phyloP scores from a whole-genome alignment of 305 asterid genomes.

The Plantago coronopus region DNA sequence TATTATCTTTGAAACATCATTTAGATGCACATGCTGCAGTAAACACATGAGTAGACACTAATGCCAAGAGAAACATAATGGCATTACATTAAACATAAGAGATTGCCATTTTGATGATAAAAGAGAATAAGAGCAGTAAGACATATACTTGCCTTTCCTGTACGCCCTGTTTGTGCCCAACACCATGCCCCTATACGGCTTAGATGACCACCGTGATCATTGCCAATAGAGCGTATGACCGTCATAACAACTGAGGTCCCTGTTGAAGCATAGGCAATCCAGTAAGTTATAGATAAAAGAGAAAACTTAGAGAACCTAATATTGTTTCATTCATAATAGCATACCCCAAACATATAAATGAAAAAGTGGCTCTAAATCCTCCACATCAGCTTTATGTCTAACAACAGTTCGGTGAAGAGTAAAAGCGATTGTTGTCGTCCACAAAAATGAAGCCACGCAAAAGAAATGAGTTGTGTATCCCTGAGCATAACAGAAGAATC shows the following conservation, averaged over 20 bases:
- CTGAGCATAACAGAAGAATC: constrained; percentile 93
- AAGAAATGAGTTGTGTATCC: constrained; percentile 96
- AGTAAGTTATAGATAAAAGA: constrained; percentile 13
- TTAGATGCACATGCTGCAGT: background rate
- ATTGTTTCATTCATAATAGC: constrained; percentile 10
- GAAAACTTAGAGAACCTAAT: background rate
- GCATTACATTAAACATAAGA: constrained; percentile 16
- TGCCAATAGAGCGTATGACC: constrained; percentile 82
- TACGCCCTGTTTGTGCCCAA: constrained; percentile 83
- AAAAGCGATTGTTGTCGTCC: constrained; percentile 97
- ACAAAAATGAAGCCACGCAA: constrained; percentile 92
- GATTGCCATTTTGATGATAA: background rate
- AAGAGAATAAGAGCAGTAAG: constrained; percentile 15
- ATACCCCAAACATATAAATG: constrained; percentile 98
- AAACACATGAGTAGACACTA: background rate
- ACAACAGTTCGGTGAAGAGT: constrained; percentile 97
- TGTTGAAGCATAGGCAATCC: constrained; percentile 32
- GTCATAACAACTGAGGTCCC: constrained; percentile 95
- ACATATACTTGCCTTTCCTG: constrained; percentile 74
- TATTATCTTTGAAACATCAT: too few relatives aligned
- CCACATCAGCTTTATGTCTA: constrained; percentile 95
- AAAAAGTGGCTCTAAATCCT: constrained; percentile 96
- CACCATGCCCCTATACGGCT: constrained; percentile 84
- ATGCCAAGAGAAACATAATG: constrained; percentile 5
- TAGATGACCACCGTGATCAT: constrained; percentile 68